Base-by-base conservation (phyloP, 306 rosid species). In the Canavalia ensiformis region DNA sequence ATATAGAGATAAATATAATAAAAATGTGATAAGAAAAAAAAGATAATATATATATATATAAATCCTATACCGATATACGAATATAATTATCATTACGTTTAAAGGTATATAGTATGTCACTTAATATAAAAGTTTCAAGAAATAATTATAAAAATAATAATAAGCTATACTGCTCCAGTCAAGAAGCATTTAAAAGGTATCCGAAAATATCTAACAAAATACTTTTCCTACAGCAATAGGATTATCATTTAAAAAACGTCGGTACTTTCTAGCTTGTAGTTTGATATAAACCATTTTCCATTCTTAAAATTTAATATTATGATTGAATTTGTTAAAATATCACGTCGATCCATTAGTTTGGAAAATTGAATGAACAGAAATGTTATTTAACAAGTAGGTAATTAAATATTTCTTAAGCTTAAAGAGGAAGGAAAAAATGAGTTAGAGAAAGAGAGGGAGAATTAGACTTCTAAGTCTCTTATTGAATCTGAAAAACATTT, bases 401-500 rank as follows among this genome's bases (percentile, higher is more conserved):
- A 60, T 25, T 8, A 63, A 35, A 37, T 28, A 31, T 58, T 58
- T 44, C 30, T 3, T 42, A 12, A 45, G 2, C 5, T 30, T 12
- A 0, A 12, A 18, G 39, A 7, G 29, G 49, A 44, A 5, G 33
- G 3, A 31, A 2, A 31, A 47, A 18, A n/a, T 13, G 6, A 31
- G 3, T 1, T 30, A 2, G 35, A 71, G 9, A 72, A 33, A 73
- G 6, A 60, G 70, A 45, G 25, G 54, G 49, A 62, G 59, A 77
- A 39, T 31, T 44, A 44, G 57, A 73, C 18, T 59, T 35, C 63
- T 37, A 59, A 49, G 54, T 76, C 82, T 75, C 82, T 78, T 63
- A 75, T 46, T 83, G 75, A 63, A 78, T 54, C 8, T 83, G 37
- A 25, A 50, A 68, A 80, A 13, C 34, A 60, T 52, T 33, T 72